These are phyloP conservation scores for Cadophora gregata DNA, from an alignment of 2,329 filamentous ascomycete species.

Conservation along the genomic window DNA sequence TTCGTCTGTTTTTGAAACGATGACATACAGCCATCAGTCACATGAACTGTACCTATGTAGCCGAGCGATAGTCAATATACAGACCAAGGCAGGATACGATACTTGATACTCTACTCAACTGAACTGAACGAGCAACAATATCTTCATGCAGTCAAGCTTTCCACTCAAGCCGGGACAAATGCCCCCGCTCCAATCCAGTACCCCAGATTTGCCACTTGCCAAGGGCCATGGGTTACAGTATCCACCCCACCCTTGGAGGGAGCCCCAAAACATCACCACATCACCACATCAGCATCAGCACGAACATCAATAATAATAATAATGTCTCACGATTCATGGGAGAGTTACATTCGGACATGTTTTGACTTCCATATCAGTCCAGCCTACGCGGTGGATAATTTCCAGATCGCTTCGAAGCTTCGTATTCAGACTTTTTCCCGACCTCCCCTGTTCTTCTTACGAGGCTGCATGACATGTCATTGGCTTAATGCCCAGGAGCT, in stretches of 20 bases:
- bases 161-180: constrained; percentile 6
- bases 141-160: constrained; percentile 7
- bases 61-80: not conserved
- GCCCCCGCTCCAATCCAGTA: constrained; percentile 1
- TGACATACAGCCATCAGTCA: not conserved
- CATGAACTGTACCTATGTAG: not conserved
- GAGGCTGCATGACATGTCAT: not conserved
- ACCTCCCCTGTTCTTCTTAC: constrained; percentile 15
- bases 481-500: not conserved
- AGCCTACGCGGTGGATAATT: not conserved
- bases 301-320: no score
- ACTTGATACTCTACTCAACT: not conserved
- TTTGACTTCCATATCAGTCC: not conserved
- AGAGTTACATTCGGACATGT: not conserved
- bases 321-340: not conserved
- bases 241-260: not conserved
- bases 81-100: constrained; percentile 2
- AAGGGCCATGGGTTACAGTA: not conserved
- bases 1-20: not conserved
- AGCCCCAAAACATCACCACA: not conserved
- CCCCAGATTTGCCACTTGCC: constrained; percentile 6
- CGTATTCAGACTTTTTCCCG: constrained; percentile 9
- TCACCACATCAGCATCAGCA: constrained; percentile 7
- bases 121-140: constrained; percentile 3
- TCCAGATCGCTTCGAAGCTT: not conserved